A percentile compares a stretch with the other conserved stretches of the same genome.
phyloP scores from a whole-genome alignment of 2,329 filamentous ascomycete species.

The Thelonectria blattea region DNA sequence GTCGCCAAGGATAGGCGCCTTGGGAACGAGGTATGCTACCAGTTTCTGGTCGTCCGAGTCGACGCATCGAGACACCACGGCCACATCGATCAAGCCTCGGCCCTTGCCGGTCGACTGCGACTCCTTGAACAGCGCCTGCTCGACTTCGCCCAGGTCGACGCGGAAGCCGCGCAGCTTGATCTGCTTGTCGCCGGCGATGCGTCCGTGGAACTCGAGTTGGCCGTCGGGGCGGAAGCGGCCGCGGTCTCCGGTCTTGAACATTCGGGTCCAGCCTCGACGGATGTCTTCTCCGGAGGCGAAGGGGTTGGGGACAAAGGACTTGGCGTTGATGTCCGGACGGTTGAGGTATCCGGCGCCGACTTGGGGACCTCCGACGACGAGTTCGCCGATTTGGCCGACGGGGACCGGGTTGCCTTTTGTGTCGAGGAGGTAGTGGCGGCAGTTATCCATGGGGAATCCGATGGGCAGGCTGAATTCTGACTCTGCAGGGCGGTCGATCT shows the following conservation, averaged over 20 bases:
- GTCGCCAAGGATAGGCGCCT: constrained; percentile 18
- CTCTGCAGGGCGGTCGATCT: constrained; percentile 26
- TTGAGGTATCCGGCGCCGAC: constrained; percentile 50
- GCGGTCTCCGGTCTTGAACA: constrained; percentile 51
- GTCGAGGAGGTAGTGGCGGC: constrained; percentile 49
- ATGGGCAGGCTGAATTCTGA: constrained; percentile 28
- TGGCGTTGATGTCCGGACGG: constrained; percentile 53
- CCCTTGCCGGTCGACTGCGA: constrained; percentile 22
- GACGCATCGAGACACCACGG: constrained; percentile 29
- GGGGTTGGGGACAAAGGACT: constrained; percentile 44
- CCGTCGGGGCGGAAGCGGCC: constrained; percentile 46
- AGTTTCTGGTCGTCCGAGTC: constrained; percentile 32
- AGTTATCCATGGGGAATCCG: constrained; percentile 37
- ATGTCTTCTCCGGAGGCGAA: constrained; percentile 35
- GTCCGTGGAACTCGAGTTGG: constrained; percentile 46
- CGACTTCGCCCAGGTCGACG: constrained; percentile 48
- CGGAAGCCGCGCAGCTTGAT: constrained; percentile 43
- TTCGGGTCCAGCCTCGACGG: constrained; percentile 40
- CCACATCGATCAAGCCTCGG: constrained; percentile 25
- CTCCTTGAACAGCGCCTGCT: constrained; percentile 34
- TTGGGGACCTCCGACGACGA: constrained; percentile 51
- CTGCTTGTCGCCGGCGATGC: constrained; percentile 48
- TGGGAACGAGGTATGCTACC: constrained; percentile 33
- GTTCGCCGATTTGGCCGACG: constrained; percentile 48
- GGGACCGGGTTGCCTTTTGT: constrained; percentile 45